Evolutionary conservation across 2,329 filamentous ascomycete species (phyloP).

Genomic region (Alternaria solani): DNA sequence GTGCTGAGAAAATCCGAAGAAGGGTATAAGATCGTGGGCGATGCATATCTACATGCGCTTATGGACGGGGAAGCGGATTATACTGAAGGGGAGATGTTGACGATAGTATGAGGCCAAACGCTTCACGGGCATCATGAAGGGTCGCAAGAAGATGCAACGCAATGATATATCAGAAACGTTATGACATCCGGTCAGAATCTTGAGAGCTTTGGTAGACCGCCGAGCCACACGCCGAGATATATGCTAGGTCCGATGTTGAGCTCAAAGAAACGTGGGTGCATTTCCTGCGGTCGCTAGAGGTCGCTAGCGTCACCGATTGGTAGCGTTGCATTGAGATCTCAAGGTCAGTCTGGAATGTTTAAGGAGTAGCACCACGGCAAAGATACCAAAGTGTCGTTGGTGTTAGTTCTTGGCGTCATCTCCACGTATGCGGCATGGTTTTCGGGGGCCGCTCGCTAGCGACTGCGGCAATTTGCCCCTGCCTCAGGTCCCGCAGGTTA

Average conservation of each 20-base stretch:
- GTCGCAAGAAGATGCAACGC: background rate
- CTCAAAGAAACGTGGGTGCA: background rate
- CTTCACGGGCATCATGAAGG: no score
- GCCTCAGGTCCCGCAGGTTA: background rate
- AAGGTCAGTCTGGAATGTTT: background rate
- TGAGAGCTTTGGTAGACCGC: background rate
- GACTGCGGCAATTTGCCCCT: conserved; percentile 1
- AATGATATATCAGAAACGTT: background rate
- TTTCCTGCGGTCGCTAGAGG: background rate
- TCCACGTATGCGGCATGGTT: background rate
- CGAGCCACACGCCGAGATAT: background rate
- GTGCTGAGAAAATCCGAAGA: background rate
- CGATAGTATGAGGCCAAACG: background rate
- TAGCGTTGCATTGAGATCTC: background rate
- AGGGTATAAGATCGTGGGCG: background rate
- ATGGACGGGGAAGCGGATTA: background rate
- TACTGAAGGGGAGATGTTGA: background rate
- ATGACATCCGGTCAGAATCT: background rate
- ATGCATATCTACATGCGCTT: background rate
- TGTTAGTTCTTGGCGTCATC: background rate
- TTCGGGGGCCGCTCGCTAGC: background rate
- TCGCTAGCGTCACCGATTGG: background rate
- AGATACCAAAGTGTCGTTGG: background rate
- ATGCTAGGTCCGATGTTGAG: background rate
- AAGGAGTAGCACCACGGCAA: background rate